Base-by-base conservation (phyloP, 2,329 filamentous ascomycete genomes). In the Nectriaceae sp. region DNA sequence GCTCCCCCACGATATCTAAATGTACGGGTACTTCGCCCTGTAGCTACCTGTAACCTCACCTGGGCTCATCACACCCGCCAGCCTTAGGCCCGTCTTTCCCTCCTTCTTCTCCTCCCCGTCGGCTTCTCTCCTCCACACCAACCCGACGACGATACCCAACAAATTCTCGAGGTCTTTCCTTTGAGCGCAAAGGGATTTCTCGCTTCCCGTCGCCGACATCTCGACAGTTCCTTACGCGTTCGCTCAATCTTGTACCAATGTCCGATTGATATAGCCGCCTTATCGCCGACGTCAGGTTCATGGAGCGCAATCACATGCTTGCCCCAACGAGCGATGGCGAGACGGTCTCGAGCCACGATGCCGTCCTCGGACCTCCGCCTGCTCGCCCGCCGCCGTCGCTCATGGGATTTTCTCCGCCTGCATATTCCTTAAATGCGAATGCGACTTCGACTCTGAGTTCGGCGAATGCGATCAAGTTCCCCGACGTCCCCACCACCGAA, bases 261-360 rank as follows among this genome's bases (percentile, higher is more conserved):
- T 58, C 44, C 35, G 53, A 53, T 61, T 62, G 60, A 62, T 56
- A 49, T 56, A 58, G 47, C 60, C 60, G 55, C 53, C 49, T 42
- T 63, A 63, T 63, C 57, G 48, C 56, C 60, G 60, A 62, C 50
- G 48, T 51, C 50, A 55, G 49, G 52, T 46, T 46, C 39, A 73
- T 74, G 68, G 73, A 73, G 60, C 67, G 68, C 53, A 70, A 70
- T 75, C 75, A 76, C 73, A 75, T 77, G 74, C 68, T 73, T 59
- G 60, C 38, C 53, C 59, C 53, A 51, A 45, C 52, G 42, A 46
- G 52, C 45, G 58, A 61, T 50, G 54, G 50, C 47, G 58, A 63
- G 54, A 46, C 58, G 44, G 49, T 52, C 46, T 45, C 53, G 40
- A 52, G 53, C 54, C 55, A 52, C 52, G 57, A 61, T 59, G 51